phyloP scores from a whole-genome alignment of 2,329 filamentous ascomycete genomes.

The Geosmithia flava region DNA sequence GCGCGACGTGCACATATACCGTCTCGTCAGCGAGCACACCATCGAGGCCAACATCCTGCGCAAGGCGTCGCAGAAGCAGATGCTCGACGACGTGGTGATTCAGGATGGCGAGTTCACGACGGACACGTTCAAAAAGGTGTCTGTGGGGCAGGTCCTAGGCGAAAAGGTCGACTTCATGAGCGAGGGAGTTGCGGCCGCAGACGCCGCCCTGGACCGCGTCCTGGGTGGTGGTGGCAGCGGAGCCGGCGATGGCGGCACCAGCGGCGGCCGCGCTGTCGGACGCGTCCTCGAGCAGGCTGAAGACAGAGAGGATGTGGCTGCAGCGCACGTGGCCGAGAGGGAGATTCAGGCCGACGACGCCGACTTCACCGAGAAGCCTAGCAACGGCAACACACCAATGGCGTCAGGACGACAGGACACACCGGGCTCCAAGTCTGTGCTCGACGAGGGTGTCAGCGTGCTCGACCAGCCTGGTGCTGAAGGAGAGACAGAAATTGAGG shows the following conservation, averaged over 20 bases:
- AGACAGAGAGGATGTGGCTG: conserved; percentile 81
- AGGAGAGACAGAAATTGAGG: conserved; percentile 18
- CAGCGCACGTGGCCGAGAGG: conserved; percentile 76
- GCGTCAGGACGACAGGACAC: conserved; percentile 39
- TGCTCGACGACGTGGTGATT: conserved; percentile 96
- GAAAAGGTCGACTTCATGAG: conserved; percentile 38
- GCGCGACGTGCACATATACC: conserved; percentile 94
- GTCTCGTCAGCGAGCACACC: conserved; percentile 82
- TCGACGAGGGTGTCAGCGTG: conserved; percentile 12
- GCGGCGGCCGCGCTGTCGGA: conserved; percentile 39
- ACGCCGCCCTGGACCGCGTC: conserved; percentile 75
- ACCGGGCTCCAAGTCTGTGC: conserved; percentile 23
- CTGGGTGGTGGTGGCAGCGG: conserved; percentile 42
- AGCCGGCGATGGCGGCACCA: conserved; percentile 32
- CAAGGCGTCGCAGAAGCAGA: conserved; percentile 93
- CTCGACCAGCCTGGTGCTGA: conserved; percentile 17
- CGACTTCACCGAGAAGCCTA: conserved; percentile 63
- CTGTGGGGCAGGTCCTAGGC: conserved; percentile 55
- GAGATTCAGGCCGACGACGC: conserved; percentile 80
- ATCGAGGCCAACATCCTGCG: conserved; percentile 97
- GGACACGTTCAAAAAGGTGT: conserved; percentile 81
- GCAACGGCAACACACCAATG: conserved; percentile 9
- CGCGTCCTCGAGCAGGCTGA: conserved; percentile 80
- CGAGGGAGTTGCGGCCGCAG: conserved; percentile 55
- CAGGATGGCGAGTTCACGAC: conserved; percentile 98